These are phyloP conservation scores for Penicillium steckii DNA, from an alignment of 495 filamentous ascomycete species.

Conservation along the genomic window DNA sequence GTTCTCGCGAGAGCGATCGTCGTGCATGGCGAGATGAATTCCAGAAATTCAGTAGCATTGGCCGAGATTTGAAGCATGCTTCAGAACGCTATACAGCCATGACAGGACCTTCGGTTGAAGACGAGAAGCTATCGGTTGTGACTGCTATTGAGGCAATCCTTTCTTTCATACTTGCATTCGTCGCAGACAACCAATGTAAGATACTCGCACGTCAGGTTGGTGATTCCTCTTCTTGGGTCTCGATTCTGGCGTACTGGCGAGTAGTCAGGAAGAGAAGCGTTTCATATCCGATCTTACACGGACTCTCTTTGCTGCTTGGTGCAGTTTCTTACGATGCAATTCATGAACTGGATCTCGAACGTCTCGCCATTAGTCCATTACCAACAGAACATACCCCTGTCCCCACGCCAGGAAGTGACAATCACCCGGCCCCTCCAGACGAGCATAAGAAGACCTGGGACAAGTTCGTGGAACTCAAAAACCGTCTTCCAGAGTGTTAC, in stretches of 20 bases:
- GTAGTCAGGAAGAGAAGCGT: constrained; percentile 40
- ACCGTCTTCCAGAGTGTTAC: constrained; percentile 38
- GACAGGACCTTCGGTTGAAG: constrained; percentile 23
- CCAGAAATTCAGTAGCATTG: constrained; percentile 39
- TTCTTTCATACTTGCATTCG: constrained; percentile 50
- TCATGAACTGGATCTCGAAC: constrained; percentile 45
- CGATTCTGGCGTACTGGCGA: constrained; percentile 49
- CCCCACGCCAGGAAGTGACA: constrained; percentile 40
- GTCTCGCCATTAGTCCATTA: constrained; percentile 37
- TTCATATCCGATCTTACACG: constrained; percentile 38
- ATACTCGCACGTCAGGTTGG: constrained; percentile 31
- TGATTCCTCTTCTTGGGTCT: constrained; percentile 46
- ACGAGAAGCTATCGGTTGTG: constrained; percentile 43
- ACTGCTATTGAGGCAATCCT: constrained; percentile 49
- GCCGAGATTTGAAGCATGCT: constrained; percentile 50
- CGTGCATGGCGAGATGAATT: constrained; percentile 47
- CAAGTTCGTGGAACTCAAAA: constrained; percentile 41
- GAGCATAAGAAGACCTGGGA: constrained; percentile 36
- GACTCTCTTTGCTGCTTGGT: constrained; percentile 45
- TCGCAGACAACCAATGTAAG: constrained; percentile 45
- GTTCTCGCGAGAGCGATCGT: constrained; percentile 35
- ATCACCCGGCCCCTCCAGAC: constrained; percentile 29
- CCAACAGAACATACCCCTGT: constrained; percentile 41
- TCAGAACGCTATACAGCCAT: constrained; percentile 40
- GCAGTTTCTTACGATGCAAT: constrained; percentile 49